Evolutionary conservation across 805 yeast species (phyloP).

Genomic region (Zygosaccharomyces siamensis): DNA sequence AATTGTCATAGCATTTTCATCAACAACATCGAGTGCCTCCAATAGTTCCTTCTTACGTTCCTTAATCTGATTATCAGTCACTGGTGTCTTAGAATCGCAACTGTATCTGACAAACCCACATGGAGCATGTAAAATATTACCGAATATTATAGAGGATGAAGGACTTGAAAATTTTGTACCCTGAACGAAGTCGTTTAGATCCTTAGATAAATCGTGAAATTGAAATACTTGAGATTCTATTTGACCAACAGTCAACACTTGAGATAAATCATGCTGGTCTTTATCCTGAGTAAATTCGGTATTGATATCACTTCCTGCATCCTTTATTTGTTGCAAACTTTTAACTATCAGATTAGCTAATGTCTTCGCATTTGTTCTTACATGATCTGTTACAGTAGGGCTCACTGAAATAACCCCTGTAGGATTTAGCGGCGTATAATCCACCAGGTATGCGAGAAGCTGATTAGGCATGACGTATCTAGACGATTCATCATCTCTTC

Average conservation of each 20-base stretch:
- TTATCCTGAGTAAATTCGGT: background rate
- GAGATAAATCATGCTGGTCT: slow-evolving; percentile 2
- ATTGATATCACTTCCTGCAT: background rate
- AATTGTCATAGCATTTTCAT: slow-evolving; percentile 34
- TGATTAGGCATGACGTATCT: slow-evolving; percentile 83
- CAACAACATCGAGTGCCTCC: slow-evolving; percentile 17
- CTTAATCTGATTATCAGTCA: slow-evolving; percentile 12
- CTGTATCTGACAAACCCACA: slow-evolving; percentile 9
- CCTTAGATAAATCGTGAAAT: slow-evolving; percentile 8
- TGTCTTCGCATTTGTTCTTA: slow-evolving; percentile 52
- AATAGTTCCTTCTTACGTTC: slow-evolving; percentile 16
- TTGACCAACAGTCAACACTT: slow-evolving; percentile 17
- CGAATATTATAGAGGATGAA: slow-evolving; percentile 12
- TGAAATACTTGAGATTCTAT: slow-evolving; percentile 14
- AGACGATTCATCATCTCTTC: slow-evolving; percentile 76
- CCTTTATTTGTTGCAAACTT: slow-evolving; percentile 30
- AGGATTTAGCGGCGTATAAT: slow-evolving; percentile 53
- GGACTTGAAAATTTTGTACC: background rate
- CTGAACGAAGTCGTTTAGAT: background rate
- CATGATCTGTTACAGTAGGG: slow-evolving; percentile 46
- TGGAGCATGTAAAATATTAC: slow-evolving; percentile 8
- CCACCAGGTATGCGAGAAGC: slow-evolving; percentile 56
- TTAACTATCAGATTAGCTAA: slow-evolving; percentile 54
- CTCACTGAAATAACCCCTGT: slow-evolving; percentile 48
- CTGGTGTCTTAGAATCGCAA: slow-evolving; percentile 5